These are phyloP conservation scores for Tricholoma saponaceum DNA, from an alignment of 768 basidiomycete genomes.

Conservation along the genomic window DNA sequence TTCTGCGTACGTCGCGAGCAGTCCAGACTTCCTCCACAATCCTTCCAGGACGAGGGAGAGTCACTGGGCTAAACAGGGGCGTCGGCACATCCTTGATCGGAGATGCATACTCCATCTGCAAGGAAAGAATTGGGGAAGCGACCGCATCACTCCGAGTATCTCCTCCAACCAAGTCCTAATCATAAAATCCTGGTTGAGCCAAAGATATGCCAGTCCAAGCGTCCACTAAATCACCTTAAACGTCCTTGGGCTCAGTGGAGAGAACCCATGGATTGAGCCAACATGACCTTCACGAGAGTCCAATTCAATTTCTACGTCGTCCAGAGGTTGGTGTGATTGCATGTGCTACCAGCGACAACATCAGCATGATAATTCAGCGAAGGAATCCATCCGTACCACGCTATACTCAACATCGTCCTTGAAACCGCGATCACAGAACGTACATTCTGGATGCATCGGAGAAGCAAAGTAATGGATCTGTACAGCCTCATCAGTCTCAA, in stretches of 20 bases:
- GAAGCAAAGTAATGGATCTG: constrained; percentile 39
- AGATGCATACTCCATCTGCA: constrained; percentile 24
- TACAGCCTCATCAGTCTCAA: constrained; percentile 30
- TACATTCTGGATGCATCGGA: constrained; percentile 41
- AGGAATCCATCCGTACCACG: constrained; percentile 24
- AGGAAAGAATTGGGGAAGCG: constrained; percentile 24
- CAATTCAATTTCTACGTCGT: background rate
- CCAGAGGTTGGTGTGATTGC: constrained; percentile 1
- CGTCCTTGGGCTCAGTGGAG: constrained; percentile 1
- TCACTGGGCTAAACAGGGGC: constrained; percentile 29
- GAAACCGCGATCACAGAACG: constrained; percentile 38
- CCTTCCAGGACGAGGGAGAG: constrained; percentile 29
- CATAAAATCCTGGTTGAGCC: background rate
- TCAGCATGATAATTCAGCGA: background rate
- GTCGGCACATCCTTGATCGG: constrained; percentile 29
- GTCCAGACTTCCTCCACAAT: constrained; percentile 29
- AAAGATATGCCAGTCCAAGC: background rate
- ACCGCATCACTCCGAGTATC: constrained; percentile 13
- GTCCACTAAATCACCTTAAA: background rate
- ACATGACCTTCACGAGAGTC: background rate
- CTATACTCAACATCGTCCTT: constrained; percentile 31
- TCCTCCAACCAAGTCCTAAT: constrained; percentile 21
- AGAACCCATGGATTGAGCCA: background rate
- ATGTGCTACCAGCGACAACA: constrained; percentile 1
- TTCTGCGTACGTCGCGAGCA: constrained; percentile 24